Evolutionary conservation across 1,139 yeast genomes (phyloP), one percentile per base, ranked within the genome.

Genomic region (Candida freyschussii): DNA sequence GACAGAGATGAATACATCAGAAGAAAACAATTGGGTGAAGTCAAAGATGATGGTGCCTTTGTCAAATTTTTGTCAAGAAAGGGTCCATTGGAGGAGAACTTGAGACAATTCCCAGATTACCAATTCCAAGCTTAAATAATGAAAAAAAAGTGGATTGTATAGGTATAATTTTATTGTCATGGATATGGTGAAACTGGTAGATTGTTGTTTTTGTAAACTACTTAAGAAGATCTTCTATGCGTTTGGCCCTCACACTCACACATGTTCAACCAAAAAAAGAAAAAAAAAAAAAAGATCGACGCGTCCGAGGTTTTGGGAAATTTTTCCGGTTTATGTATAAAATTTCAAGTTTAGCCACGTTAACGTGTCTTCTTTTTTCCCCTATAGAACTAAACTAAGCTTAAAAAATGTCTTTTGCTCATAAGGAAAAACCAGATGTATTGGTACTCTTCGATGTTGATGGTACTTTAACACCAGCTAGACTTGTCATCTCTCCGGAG

Each of bases 31-130:
- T 82, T 86, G 63, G 96, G 96, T 75, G 96, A 89, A 77, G 95
- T 91, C 63, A 85, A 84, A 76, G 97, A 89, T 61, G 98, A 91
- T 61, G 98, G 98, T 83, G 95, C 97, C 67, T 91, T 82, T 74
- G 97, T 91, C 63, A 91, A 91, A 82, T 91, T 91, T 87, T 78
- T 91, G 73, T 72, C 94, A 66, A 84, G 72, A 74, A 89, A 86
- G 80, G 99, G 99, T 76, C 77, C 83, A 57, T 79, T 91, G 65
- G 95, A 82, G 65, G 72, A 75, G 61, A 86, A 89, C 91, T 76
- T 87, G 77, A 74, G 71, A 63, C 83, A 80, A 67, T 91, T 91
- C 96, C 98, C 98, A 69, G 85, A 85, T 84, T 81, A 78, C 58
- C 54, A 60, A 51, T 52, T 55, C 53, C 55, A 59, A 53, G 67